Evolutionary conservation across 495 filamentous ascomycete genomes (phyloP).

Genomic region (Aspergillus nidulans): DNA sequence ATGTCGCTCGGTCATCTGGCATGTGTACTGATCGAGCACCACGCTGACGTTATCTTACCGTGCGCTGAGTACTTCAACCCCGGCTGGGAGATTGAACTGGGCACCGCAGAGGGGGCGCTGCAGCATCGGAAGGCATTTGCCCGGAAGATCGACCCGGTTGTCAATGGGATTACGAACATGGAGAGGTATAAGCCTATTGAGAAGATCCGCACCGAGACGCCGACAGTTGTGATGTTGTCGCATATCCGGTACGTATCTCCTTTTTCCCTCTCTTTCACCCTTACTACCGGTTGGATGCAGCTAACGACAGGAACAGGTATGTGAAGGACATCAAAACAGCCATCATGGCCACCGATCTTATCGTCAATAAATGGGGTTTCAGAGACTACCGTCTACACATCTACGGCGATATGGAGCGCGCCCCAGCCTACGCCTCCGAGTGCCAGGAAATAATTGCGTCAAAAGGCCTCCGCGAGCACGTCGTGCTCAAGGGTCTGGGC

Average conservation of each 20-base stretch:
- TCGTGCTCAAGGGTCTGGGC: conserved; percentile 51
- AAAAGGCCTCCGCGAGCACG: conserved; percentile 49
- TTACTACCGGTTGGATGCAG: background rate
- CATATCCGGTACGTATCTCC: conserved; percentile 48
- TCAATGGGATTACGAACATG: conserved; percentile 64
- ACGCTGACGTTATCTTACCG: conserved; percentile 60
- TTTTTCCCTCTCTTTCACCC: background rate
- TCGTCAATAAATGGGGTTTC: conserved; percentile 61
- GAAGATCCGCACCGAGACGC: conserved; percentile 48
- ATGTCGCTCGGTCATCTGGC: conserved; percentile 21
- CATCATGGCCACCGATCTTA: conserved; percentile 58
- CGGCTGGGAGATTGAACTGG: conserved; percentile 63
- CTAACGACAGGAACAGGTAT: conserved; percentile 2
- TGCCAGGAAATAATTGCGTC: conserved; percentile 57
- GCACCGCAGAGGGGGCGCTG: conserved; percentile 50
- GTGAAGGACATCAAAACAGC: conserved; percentile 62
- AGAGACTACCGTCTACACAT: conserved; percentile 57
- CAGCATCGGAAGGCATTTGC: conserved; percentile 53
- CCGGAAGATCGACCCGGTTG: conserved; percentile 61
- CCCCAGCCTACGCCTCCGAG: conserved; percentile 53
- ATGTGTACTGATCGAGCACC: conserved; percentile 53
- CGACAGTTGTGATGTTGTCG: conserved; percentile 60
- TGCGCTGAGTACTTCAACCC: conserved; percentile 65
- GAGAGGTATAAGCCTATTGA: conserved; percentile 54
- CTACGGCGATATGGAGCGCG: conserved; percentile 56